Base-by-base conservation (phyloP, 2,329 filamentous ascomycete species). In the Macrophomina tecta region DNA sequence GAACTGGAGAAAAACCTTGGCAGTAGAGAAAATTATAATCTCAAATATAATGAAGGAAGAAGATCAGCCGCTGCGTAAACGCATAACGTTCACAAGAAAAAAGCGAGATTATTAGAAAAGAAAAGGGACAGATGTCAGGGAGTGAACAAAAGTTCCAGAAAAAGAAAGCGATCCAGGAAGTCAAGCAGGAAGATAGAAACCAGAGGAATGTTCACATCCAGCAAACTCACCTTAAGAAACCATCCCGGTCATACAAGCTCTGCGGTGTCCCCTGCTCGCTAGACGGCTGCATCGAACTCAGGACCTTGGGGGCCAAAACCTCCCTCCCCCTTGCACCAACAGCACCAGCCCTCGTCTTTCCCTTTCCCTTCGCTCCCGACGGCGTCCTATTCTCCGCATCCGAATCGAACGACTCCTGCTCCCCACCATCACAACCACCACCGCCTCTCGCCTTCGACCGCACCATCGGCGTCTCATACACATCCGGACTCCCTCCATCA, bases 211-310 rank as follows among this genome's bases (percentile, higher is more conserved):
- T 42, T 14, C 12, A 2, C 58, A 32, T 28, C 40, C 12, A 28
- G 36, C 11, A 42, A 4, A 28, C 45, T 53, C 9, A 53, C n/a
- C 23, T 70, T 67, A 76, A 66, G 70, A 77, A 77, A 48, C 75
- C 75, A 53, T 77, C 70, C 34, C 64, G 69, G 70, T 78, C 76
- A 68, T 78, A 78, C 69, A 76, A 72, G 70, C 73, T 76, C 66
- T 72, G 72, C 52, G 74, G 71, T 65, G 72, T 76, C 28, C 71
- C 70, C 46, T 49, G 40, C 52, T 46, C 62, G 68, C 58, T 71
- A 3, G 73, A 70, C 46, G 73, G 69, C 61, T 69, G 64, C 11
- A 75, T 68, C 28, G 71, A 67, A 40, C 74, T 73, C 64, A 68
- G 69, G n/a, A 69, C 55, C 32, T 49, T 64, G 18, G 61, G 61